Evolutionary conservation across 2,329 filamentous ascomycete genomes (phyloP).

Genomic region (Zymoseptoria ardabiliae): DNA sequence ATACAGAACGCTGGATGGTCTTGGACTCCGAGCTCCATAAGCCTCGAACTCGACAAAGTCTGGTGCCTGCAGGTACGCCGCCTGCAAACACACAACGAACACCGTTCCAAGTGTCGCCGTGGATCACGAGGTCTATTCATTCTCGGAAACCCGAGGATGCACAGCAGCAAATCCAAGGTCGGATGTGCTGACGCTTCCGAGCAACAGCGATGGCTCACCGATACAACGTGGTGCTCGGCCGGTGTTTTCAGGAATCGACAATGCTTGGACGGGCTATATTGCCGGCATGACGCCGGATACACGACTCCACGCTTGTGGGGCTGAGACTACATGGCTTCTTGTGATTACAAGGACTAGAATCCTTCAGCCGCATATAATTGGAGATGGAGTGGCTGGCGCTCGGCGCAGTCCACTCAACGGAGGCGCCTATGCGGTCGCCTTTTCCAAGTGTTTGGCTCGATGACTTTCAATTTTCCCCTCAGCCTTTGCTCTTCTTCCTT

Average conservation of each 20-base stretch:
- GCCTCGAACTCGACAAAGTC: no score
- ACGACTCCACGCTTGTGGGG: background rate
- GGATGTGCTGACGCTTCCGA: no score
- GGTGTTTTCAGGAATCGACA: background rate
- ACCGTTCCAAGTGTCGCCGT: no score
- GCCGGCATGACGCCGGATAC: background rate
- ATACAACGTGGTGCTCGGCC: background rate
- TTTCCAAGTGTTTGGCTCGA: background rate
- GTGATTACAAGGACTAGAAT: background rate
- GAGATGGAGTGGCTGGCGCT: background rate
- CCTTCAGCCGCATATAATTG: background rate
- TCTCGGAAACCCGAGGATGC: no score
- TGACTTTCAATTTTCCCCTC: background rate
- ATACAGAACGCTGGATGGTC: no score
- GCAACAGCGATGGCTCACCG: no score
- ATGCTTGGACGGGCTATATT: background rate
- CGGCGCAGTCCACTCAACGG: background rate
- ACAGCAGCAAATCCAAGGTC: no score
- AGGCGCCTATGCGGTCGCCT: background rate
- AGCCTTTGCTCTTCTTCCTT: background rate
- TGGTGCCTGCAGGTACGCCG: no score
- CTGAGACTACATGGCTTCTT: background rate
- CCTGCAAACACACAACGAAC: no score
- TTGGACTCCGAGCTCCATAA: no score
- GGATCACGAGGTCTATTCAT: no score